Percentiles rank a stretch among this genome's conserved stretches.
These are phyloP conservation scores for Aspergillus olivimuriae DNA, from an alignment of 495 filamentous ascomycete species.

Conservation along the genomic window DNA sequence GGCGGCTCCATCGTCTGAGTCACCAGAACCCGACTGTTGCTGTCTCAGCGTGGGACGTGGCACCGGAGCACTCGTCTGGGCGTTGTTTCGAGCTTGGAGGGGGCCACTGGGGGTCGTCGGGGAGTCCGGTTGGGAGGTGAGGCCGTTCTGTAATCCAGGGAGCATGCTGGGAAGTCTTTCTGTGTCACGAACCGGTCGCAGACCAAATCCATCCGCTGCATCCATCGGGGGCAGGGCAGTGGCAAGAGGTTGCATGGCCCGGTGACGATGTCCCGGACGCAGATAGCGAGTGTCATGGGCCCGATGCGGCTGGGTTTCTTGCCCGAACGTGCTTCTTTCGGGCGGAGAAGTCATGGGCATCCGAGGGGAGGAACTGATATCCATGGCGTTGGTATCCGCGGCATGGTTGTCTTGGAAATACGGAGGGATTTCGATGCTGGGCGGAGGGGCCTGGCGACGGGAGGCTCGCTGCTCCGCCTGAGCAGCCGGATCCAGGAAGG, in stretches of 20 bases:
- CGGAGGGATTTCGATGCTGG: slow-evolving; percentile 67
- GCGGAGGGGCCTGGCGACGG: slow-evolving; percentile 63
- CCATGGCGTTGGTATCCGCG: slow-evolving; percentile 45
- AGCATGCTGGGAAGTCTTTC: slow-evolving; percentile 85
- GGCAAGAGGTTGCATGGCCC: slow-evolving; percentile 58
- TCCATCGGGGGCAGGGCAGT: slow-evolving; percentile 70
- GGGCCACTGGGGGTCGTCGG: slow-evolving; percentile 84
- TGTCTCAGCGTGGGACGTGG: slow-evolving; percentile 78
- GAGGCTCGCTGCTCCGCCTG: slow-evolving; percentile 42
- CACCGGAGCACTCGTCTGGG: slow-evolving; percentile 35
- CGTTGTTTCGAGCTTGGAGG: slow-evolving; percentile 43
- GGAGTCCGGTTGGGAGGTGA: slow-evolving; percentile 85
- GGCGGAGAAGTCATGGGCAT: slow-evolving; percentile 68
- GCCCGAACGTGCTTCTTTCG: slow-evolving; percentile 62
- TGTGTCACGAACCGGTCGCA: slow-evolving; percentile 75
- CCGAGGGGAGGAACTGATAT: slow-evolving; percentile 61
- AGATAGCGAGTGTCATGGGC: slow-evolving; percentile 55
- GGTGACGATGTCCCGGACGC: slow-evolving; percentile 40
- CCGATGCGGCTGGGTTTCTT: slow-evolving; percentile 37
- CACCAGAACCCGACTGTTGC: slow-evolving; percentile 79
- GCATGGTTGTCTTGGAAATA: slow-evolving; percentile 43
- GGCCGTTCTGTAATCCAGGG: slow-evolving; percentile 60
- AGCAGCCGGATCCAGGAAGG: slow-evolving; percentile 33
- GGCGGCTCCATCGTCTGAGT: slow-evolving; percentile 76
- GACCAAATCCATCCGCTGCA: slow-evolving; percentile 62